Conservation (phyloP, 208 protist genomes). For the Novymonas esmeraldas region DNA sequence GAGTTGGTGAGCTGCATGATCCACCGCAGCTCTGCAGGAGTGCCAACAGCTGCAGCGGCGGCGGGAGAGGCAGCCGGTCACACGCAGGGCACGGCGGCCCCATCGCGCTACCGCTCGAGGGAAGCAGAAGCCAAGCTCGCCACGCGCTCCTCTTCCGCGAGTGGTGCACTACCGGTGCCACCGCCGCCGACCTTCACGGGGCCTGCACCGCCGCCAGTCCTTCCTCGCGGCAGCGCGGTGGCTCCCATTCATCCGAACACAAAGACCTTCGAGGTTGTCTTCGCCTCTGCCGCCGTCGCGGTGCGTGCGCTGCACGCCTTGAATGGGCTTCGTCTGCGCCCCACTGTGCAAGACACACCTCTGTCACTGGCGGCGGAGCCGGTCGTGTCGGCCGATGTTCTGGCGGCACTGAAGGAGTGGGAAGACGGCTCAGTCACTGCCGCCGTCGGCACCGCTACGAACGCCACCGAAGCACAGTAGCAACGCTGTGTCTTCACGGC, state of each 20-base stretch:
- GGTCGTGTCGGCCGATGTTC: slow-evolving; percentile 66
- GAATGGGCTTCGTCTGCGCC: slow-evolving; percentile 33
- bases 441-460: neutral
- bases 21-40: slow-evolving; percentile 14
- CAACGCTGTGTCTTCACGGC: neutral
- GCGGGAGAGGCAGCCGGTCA: neutral
- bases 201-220: neutral
- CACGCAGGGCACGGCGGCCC: neutral
- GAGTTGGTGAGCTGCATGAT: slow-evolving; percentile 66
- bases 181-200: neutral
- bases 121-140: neutral
- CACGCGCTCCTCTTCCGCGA: no score
- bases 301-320: slow-evolving; percentile 56
- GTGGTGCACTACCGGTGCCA: no score
- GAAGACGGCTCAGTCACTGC: slow-evolving; percentile 11
- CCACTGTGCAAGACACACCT: slow-evolving; percentile 3
- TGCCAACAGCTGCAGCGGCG: slow-evolving; percentile 9
- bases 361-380: slow-evolving; percentile 60
- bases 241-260: slow-evolving; percentile 21
- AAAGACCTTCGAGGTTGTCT: slow-evolving; percentile 74
- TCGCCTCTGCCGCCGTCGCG: slow-evolving; percentile 45
- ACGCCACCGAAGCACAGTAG: neutral
- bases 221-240: slow-evolving; percentile 23
- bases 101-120: neutral
- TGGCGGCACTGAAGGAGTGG: slow-evolving; percentile 39